Base-by-base conservation (phyloP, 305 asterid genomes). In the Rubia occidens region DNA sequence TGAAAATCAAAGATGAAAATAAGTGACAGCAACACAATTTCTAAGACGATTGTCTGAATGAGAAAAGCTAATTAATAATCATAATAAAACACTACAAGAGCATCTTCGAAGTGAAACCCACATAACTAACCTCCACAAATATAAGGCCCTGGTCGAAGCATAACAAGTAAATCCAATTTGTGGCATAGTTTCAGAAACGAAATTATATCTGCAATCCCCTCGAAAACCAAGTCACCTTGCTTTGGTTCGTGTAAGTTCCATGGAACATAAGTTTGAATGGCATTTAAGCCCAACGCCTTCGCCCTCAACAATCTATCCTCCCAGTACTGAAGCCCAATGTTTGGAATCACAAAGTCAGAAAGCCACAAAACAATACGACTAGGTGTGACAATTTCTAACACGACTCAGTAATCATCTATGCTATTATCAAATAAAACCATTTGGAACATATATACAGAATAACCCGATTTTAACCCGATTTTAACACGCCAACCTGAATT, bases 211-310 rank as follows among this genome's bases (percentile, higher is more conserved):
- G 95, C 98, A 67, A 86, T 74, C 64, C 97, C 97, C 74, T 87
- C 91, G 76, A 90, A 93, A 53, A 78, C 82, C 71, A 83, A 59
- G 69, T 84, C 81, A 56, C 91, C 96, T 66, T 76, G 83, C 70
- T 73, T 82, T 43, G 97, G 97, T 83, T 93, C 97, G 51, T 93
- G 97, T 79, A 93, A 80, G 79, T 90, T 93, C 98, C 98, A 93
- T 3, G 97, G 96, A 65, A 90, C 94, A 64, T 93, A 93, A 37
- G 96, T 87, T 77, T 93, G 98, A 77, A 93, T 82, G 62, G 98
- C 76, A 71, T 93, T 93, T 86, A 90, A 81, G 21, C 97, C 98
- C 86, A 93, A 81, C 29, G 96, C 96, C 91, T 93, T 89, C 58
- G 89, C 96, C 78, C 96, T 85, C 85, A 83, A 74, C 72, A 90